Percentiles rank a stretch among this genome's conserved stretches.
Conservation (phyloP, 2,329 filamentous ascomycete species). For the Cladobotryum mycophilum region DNA sequence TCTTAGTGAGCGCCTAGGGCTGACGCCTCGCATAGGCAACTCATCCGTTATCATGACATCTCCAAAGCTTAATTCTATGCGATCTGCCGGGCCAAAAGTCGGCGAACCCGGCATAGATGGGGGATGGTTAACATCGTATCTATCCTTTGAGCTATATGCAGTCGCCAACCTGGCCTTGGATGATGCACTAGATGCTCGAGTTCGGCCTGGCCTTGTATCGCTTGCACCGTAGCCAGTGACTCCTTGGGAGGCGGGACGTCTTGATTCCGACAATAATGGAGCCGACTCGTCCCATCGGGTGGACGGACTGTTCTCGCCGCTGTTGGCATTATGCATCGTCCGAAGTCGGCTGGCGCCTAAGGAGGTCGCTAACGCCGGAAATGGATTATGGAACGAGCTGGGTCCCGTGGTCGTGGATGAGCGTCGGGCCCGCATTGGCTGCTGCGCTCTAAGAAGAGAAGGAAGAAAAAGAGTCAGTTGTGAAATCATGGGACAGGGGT, state of each 20-base stretch:
- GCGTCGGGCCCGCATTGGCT: constrained; percentile 57
- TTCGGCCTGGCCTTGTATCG: constrained; percentile 29
- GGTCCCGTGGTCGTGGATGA: constrained; percentile 40
- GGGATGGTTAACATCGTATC: constrained; percentile 61
- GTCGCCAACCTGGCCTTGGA: constrained; percentile 39
- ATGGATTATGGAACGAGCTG: constrained; percentile 30
- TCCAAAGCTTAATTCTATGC: constrained; percentile 53
- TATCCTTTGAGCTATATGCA: constrained; percentile 32
- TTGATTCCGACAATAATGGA: constrained; percentile 44
- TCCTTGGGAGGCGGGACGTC: constrained; percentile 18
- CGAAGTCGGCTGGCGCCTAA: constrained; percentile 29
- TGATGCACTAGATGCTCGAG: constrained; percentile 42
- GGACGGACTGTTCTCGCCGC: constrained; percentile 41
- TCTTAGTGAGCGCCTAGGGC: constrained; percentile 21
- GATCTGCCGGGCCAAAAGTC: constrained; percentile 41
- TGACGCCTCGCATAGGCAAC: constrained; percentile 35
- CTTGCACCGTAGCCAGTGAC: constrained; percentile 37
- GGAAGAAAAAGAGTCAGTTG: not conserved
- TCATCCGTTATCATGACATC: constrained; percentile 67
- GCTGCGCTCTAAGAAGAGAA: constrained; percentile 44
- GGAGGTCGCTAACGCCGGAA: constrained; percentile 20
- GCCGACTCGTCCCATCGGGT: constrained; percentile 41
- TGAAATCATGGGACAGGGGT: not conserved
- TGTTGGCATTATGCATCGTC: constrained; percentile 30
- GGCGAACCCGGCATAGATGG: constrained; percentile 62